These are phyloP conservation scores for Saksenaea vasiformis DNA, from an alignment of 371 early-diverging fungal genomes.

Conservation along the genomic window DNA sequence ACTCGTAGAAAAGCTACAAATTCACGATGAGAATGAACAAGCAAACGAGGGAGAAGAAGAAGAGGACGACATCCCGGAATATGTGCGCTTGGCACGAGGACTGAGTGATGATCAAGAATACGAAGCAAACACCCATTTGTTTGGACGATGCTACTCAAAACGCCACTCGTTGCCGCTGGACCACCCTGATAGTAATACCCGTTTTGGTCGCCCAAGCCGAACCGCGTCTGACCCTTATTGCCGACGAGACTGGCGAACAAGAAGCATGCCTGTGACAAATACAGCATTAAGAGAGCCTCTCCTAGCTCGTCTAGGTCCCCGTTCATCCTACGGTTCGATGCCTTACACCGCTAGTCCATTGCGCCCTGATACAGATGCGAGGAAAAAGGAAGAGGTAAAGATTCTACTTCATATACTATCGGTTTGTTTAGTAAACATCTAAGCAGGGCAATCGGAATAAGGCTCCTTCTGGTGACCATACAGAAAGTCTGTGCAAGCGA, in stretches of 20 bases:
- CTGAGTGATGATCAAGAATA: background rate
- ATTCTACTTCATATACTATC: too few species aligned
- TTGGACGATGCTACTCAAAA: background rate
- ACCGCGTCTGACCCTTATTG: background rate
- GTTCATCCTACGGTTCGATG: background rate
- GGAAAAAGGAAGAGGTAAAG: too few species aligned
- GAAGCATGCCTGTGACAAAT: background rate
- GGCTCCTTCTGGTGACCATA: too few species aligned
- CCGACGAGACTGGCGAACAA: background rate
- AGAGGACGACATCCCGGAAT: background rate
- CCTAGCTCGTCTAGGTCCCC: background rate
- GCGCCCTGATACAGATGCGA: background rate
- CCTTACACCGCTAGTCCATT: background rate
- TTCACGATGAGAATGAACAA: slow-evolving; percentile 12
- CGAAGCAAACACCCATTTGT: background rate
- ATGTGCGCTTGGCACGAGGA: background rate
- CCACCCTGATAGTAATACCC: background rate
- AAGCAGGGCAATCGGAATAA: too few species aligned
- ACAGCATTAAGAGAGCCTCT: background rate
- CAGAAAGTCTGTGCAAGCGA: too few species aligned
- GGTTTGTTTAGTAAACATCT: too few species aligned
- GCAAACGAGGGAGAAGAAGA: background rate
- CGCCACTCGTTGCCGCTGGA: background rate
- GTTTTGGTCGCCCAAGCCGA: background rate
- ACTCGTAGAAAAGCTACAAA: slow-evolving; percentile 17